Evolutionary conservation across 1,139 yeast genomes (phyloP), one percentile per base, ranked within the genome.

Genomic region (Sporopachydermia cereana): DNA sequence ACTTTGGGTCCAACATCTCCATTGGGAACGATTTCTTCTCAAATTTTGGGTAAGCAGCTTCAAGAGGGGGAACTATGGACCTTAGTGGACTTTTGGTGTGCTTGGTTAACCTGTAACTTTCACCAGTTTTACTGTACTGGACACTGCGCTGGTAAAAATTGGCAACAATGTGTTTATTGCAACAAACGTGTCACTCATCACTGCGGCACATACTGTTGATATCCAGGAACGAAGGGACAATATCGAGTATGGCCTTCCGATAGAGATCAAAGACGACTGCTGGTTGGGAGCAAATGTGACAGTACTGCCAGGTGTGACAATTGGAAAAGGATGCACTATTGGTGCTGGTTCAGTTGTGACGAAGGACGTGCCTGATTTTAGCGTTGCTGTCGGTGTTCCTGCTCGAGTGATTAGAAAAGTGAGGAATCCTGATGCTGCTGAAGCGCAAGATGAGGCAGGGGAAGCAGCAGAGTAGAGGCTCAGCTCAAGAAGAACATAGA

Each of bases 291-390:
- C 78, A 2, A 67, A 69, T 43, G 72, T 65, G 21, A 64, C 66
- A 1, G 68, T 81, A 3, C 60, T 80, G 45, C 83, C 84, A 2
- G 88, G 86, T 2, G 82, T 79, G 14, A 76, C 73, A 1, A 70
- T 81, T 45, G 88, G 88, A 4, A 72, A 75, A 34, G 73, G 74
- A 1, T 68, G 72, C n/a, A 77, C 78, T 1, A 66, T 81, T 43
- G 89, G 80, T 3, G 84, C 88, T 3, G 85, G 84, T 2, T 62
- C 78, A 3, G 78, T 79, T 1, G 85, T 81, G 23, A 69, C 69
- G 30, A 72, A 63, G 50, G 74, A 71, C 50, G 69, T 79, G 20
- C 79, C 82, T 1, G 63, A 71, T 4, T 65, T 68, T 47, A 60
- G 72, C 0, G 72, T 80, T 21, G 79, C 71, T 17, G 80, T 64